Evolutionary conservation across 163 green algal genomes (phyloP).

Genomic region (Volvox carteri): DNA sequence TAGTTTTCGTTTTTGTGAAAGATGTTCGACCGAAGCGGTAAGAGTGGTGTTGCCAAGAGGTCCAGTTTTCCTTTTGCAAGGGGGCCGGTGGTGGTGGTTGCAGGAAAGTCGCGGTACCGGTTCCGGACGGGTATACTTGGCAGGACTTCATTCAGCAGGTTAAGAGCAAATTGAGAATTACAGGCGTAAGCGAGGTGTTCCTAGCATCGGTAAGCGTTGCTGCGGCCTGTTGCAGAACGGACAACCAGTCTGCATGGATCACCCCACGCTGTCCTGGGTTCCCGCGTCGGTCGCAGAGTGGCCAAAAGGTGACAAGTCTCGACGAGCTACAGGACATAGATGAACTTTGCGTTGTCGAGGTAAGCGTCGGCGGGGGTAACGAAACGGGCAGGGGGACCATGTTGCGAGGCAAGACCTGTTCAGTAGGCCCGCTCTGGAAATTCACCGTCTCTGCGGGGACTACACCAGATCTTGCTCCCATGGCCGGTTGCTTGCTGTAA

Average conservation of each 20-base stretch:
- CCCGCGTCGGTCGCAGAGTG: conserved; percentile 70
- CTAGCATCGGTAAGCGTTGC: conserved; percentile 77
- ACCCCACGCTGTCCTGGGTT: not conserved
- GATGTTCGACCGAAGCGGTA: conserved; percentile 82
- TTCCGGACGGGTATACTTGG: conserved; percentile 87
- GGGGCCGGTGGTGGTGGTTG: conserved; percentile 17
- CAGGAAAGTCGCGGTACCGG: conserved; percentile 91
- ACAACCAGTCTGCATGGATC: not conserved
- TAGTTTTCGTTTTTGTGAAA: conserved; percentile 91
- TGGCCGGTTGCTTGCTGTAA: too few relatives aligned
- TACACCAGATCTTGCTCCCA: too few relatives aligned
- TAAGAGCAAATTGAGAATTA: conserved; percentile 87
- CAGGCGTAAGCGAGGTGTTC: conserved; percentile 80
- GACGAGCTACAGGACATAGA: conserved; percentile 95
- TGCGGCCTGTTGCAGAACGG: conserved; percentile 17
- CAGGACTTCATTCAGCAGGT: conserved; percentile 85
- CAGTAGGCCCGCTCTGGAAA: too few relatives aligned
- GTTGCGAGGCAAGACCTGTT: too few relatives aligned
- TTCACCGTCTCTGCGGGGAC: too few relatives aligned
- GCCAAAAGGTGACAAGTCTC: conserved; percentile 82
- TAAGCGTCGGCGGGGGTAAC: conserved; percentile 29
- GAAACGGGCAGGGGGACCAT: too few relatives aligned
- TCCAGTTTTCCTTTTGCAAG: not conserved
- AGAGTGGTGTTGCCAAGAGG: not conserved
- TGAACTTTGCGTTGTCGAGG: conserved; percentile 91